Evolutionary conservation across 345 rosid genomes (phyloP).

Genomic region (Salix viminalis): DNA sequence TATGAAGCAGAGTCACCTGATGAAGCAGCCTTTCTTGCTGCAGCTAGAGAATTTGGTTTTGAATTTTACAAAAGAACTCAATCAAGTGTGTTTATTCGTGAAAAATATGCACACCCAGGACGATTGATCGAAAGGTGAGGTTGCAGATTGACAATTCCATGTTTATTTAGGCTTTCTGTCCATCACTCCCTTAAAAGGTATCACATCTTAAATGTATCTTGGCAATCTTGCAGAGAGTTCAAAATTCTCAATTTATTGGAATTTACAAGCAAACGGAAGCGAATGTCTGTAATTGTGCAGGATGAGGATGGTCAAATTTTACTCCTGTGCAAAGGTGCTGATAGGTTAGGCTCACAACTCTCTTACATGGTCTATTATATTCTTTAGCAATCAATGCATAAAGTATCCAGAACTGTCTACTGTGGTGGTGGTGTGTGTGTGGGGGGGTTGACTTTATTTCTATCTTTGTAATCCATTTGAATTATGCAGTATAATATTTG

Average conservation of each 20-base stretch:
- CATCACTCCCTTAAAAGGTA: slow-evolving; percentile 5
- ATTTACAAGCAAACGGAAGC: slow-evolving; percentile 93
- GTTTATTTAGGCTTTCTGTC: slow-evolving; percentile 4
- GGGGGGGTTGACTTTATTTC: not conserved
- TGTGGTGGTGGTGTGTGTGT: no score
- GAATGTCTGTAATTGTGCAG: slow-evolving; percentile 84
- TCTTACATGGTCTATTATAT: not conserved
- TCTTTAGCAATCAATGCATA: not conserved
- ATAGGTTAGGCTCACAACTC: slow-evolving; percentile 57
- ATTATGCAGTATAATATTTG: slow-evolving; percentile 72
- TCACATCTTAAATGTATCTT: slow-evolving; percentile 17
- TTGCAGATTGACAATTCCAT: slow-evolving; percentile 9
- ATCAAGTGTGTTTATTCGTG: slow-evolving; percentile 68
- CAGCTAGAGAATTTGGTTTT: slow-evolving; percentile 96
- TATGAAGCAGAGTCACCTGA: slow-evolving; percentile 99
- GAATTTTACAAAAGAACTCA: slow-evolving; percentile 85
- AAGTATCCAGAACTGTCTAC: not conserved
- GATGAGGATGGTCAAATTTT: slow-evolving; percentile 80
- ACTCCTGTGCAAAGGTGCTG: slow-evolving; percentile 95
- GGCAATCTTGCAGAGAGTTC: slow-evolving; percentile 64
- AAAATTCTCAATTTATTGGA: slow-evolving; percentile 85
- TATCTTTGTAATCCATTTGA: slow-evolving; percentile 9
- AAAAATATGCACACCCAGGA: slow-evolving; percentile 49
- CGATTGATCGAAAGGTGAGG: slow-evolving; percentile 67
- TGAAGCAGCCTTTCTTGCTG: slow-evolving; percentile 90